Conservation (phyloP, 2,329 filamentous ascomycete genomes). For the Malbranchea zuffiana region DNA sequence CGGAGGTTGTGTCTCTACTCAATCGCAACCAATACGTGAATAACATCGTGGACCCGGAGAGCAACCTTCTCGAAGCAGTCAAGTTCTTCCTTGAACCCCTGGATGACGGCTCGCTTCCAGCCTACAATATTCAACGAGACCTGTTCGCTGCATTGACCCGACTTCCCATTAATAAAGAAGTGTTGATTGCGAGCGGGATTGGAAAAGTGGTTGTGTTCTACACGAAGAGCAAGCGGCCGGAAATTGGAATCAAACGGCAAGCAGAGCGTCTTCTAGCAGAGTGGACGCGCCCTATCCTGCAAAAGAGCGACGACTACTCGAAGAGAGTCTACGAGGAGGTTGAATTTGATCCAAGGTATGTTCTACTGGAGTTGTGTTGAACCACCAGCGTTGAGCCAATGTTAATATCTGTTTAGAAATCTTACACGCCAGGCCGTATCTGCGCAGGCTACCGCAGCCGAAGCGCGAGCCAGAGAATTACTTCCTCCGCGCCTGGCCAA, state of each 20-base stretch:
- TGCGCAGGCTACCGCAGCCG: constrained; percentile 34
- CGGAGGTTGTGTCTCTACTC: constrained; percentile 75
- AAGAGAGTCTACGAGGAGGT: constrained; percentile 56
- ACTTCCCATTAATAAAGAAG: constrained; percentile 83
- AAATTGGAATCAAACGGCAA: constrained; percentile 80
- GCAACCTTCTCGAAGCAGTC: constrained; percentile 86
- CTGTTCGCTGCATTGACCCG: constrained; percentile 70
- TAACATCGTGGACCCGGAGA: constrained; percentile 83
- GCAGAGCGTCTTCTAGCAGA: constrained; percentile 87
- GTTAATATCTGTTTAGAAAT: neutral
- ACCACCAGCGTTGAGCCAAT: too few species aligned
- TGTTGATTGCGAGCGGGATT: constrained; percentile 79
- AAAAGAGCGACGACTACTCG: constrained; percentile 88
- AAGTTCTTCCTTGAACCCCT: constrained; percentile 96
- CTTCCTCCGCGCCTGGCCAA: constrained; percentile 45
- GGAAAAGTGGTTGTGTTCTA: constrained; percentile 97
- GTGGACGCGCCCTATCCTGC: constrained; percentile 90
- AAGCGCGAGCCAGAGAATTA: constrained; percentile 42
- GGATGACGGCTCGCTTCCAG: constrained; percentile 84
- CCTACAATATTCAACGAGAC: constrained; percentile 95
- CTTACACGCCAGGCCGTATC: constrained; percentile 21
- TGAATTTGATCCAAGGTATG: constrained; percentile 48
- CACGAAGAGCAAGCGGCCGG: constrained; percentile 83
- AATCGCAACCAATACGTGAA: constrained; percentile 76
- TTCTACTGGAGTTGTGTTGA: too few species aligned